Evolutionary conservation across 495 filamentous ascomycete genomes (phyloP).

Genomic region (Trichoderma erinaceum): DNA sequence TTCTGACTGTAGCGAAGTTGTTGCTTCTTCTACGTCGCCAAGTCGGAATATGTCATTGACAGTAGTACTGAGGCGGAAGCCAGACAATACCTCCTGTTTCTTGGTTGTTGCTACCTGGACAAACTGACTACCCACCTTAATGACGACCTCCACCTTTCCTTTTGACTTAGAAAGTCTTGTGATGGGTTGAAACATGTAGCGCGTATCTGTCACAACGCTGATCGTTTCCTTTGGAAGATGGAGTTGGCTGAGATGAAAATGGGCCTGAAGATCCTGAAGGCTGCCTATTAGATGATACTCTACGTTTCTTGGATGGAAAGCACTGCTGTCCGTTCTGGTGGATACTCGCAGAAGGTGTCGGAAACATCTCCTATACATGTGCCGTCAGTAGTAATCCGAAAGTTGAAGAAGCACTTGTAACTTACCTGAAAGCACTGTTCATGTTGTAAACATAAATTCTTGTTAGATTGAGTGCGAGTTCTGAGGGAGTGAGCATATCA

Average conservation of each 20-base stretch:
- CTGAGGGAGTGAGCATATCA: constrained; percentile 51
- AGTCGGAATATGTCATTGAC: constrained; percentile 64
- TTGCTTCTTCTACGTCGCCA: constrained; percentile 56
- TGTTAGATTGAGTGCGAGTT: constrained; percentile 49
- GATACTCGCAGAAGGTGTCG: constrained; percentile 50
- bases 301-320: constrained; percentile 54
- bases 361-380: constrained; percentile 48
- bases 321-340: constrained; percentile 46
- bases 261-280: constrained; percentile 54
- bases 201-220: constrained; percentile 55
- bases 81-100: constrained; percentile 58
- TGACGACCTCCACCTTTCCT: constrained; percentile 58
- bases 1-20: constrained; percentile 54
- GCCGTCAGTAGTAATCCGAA: neutral
- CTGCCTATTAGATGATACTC: constrained; percentile 56
- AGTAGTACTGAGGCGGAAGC: constrained; percentile 49
- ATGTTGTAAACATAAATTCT: constrained; percentile 62
- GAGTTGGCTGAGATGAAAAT: constrained; percentile 57
- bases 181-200: constrained; percentile 59
- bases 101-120: constrained; percentile 62
- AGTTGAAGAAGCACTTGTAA: neutral
- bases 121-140: constrained; percentile 59
- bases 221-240: constrained; percentile 62
- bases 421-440: constrained; percentile 54
- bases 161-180: constrained; percentile 58